phyloP scores from a whole-genome alignment of 83 land plant genomes.

The Picea abies region DNA sequence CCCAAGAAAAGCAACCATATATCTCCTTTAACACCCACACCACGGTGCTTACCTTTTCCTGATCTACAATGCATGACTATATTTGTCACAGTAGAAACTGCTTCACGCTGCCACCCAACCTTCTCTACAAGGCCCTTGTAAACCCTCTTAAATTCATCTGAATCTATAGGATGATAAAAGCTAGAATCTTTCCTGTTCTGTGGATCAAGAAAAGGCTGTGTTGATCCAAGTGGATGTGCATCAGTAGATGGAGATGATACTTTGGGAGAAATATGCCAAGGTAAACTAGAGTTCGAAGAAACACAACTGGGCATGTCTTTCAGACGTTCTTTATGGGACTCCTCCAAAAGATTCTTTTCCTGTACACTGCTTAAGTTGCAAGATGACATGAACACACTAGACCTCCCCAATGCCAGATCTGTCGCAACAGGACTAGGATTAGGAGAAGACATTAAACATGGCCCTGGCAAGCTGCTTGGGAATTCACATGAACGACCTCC shows the following conservation, averaged over 20 bases:
- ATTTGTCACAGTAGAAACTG: conserved; percentile 59
- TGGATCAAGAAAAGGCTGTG: conserved; percentile 10
- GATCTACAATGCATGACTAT: conserved; percentile 48
- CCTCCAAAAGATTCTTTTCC: conserved; percentile 4
- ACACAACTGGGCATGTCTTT: conserved; percentile 43
- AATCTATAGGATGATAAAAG: conserved; percentile 22
- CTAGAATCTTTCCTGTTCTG: conserved; percentile 23
- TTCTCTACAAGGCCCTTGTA: conserved; percentile 59
- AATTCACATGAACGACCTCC: background rate
- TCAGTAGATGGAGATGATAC: conserved; percentile 13
- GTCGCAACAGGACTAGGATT: conserved; percentile 60
- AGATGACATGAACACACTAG: conserved; percentile 3
- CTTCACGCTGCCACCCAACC: conserved; percentile 83
- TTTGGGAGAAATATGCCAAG: conserved; percentile 7
- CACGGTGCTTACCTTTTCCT: conserved; percentile 57
- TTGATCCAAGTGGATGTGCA: conserved; percentile 8
- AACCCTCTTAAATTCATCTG: conserved; percentile 63
- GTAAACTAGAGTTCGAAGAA: conserved; percentile 22
- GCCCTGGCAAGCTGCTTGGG: background rate
- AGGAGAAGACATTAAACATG: background rate
- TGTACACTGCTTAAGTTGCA: background rate
- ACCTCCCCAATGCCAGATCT: conserved; percentile 70
- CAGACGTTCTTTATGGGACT: conserved; percentile 33
- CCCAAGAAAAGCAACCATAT: conserved; percentile 81
- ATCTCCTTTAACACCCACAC: conserved; percentile 47